Base-by-base conservation (phyloP, 2,329 filamentous ascomycete genomes). In the Penicillium sp. region DNA sequence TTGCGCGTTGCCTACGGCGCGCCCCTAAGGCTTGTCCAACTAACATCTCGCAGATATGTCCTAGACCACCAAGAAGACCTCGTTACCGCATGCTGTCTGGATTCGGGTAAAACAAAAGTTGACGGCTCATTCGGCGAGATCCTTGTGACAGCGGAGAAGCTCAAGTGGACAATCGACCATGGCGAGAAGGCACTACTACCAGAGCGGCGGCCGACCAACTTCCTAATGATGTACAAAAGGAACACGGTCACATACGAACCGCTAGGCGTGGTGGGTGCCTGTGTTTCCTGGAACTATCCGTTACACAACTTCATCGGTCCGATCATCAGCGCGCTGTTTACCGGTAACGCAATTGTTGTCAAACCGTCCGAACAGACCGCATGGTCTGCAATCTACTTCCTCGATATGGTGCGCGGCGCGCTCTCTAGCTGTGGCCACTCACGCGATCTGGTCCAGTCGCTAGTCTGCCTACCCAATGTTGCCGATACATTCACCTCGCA, bases 281-380 rank as follows among this genome's bases (percentile, higher is more conserved):
- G 93, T 52, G 91, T 99, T 43, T 94, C 90, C 71, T 99, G 94
- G 94, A 99, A 99, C 79, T 97, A 92, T 73, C 87, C 91, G 44
- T 96, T 97, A 76, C 94, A 99, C 79, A 99, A 99, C 76, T 82
- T 97, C 62, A 85, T 97, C 47, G 91, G 90, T 0, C 94, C 93
- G 15, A 84, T 97, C 64, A 96, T 97, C 71, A 93, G 90, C 65
- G 87, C 90, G 17, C 83, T 97, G 50, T 97, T 97, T 73, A 83
- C 93, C 15, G 94, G 94, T 47, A 97, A 97, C 72, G 91, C 86
- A 51, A 89, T 97, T 64, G 82, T 99, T 42, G 89, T 97, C 74
- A 99, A 99, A 78, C 90, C 89, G 48, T 96, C 91, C 50, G 94
- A 99, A 77, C 90, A 93, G 75, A 97, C 93, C 0, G 93, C 93